Percentiles rank a stretch among this genome's conserved stretches.
Evolutionary conservation across 192 early-diverging fungal genomes (phyloP).

Genomic region (Thoreauomyces humboldtii): DNA sequence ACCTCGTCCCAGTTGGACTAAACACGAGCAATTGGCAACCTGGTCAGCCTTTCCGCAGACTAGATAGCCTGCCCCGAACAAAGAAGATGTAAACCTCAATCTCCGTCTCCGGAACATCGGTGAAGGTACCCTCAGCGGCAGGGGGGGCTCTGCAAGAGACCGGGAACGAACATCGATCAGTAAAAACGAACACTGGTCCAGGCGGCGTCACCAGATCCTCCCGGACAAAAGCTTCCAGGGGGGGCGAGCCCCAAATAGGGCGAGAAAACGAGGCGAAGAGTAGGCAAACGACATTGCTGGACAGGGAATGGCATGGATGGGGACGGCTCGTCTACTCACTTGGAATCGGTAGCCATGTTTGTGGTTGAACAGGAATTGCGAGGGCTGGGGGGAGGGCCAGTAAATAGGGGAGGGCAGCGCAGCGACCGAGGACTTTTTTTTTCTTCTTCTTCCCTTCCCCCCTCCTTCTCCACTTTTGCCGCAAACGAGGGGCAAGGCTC

Average conservation of each 20-base stretch:
- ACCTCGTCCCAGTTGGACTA: slow-evolving; percentile 95
- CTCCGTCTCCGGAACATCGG: slow-evolving; percentile 40
- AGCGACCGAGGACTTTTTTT: too few species aligned
- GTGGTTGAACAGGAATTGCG: background rate
- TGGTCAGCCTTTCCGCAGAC: background rate
- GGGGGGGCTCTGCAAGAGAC: slow-evolving; percentile 1
- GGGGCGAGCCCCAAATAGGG: too few species aligned
- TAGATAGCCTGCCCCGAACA: too few species aligned
- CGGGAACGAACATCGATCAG: background rate
- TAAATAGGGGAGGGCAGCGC: too few species aligned
- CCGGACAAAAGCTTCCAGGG: background rate
- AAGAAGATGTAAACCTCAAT: slow-evolving; percentile 46
- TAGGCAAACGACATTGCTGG: background rate
- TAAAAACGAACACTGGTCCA: background rate
- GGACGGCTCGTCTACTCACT: background rate
- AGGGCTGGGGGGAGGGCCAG: too few species aligned
- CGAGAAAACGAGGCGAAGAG: background rate
- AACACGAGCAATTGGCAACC: background rate
- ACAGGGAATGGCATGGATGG: background rate
- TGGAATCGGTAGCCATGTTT: slow-evolving; percentile 27
- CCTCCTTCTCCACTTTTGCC: too few species aligned
- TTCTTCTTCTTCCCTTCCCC: too few species aligned
- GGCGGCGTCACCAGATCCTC: background rate
- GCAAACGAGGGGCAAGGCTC: too few species aligned
- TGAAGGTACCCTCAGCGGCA: slow-evolving; percentile 22